Evolutionary conservation across 352 stramenopile species (phyloP).

Genomic region (Phytophthora hibernalis): DNA sequence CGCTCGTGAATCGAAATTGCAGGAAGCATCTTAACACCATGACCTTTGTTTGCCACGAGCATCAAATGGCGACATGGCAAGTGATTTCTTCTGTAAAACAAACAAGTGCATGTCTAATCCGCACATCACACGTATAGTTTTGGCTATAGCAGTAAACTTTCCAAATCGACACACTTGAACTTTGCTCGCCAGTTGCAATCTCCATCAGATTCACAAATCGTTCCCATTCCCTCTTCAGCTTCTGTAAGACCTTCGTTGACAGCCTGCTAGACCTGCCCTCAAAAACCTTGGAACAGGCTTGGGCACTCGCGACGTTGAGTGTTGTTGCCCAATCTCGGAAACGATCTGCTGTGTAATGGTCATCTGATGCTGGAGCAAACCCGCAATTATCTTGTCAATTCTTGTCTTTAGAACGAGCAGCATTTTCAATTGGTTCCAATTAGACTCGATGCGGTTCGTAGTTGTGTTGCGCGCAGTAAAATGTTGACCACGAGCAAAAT

Average conservation of each 20-base stretch:
- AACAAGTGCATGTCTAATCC: conserved; percentile 5
- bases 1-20: too few species aligned
- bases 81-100: conserved; percentile 13
- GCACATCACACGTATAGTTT: neutral
- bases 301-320: neutral
- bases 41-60: conserved; percentile 1
- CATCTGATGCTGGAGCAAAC: neutral
- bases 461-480: conserved; percentile 3
- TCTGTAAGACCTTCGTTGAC: too few species aligned
- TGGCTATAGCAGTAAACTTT: neutral
- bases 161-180: neutral
- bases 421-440: conserved; percentile 1
- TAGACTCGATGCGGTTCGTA: neutral
- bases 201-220: too few species aligned
- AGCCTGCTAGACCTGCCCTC: too few species aligned
- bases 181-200: too few species aligned
- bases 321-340: neutral
- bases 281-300: conserved; percentile 8
- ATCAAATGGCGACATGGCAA: conserved; percentile 19
- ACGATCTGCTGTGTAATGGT: conserved; percentile 17
- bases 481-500: neutral
- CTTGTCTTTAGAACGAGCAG: neutral
- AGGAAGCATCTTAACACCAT: conserved; percentile 10
- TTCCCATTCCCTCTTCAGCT: too few species aligned
- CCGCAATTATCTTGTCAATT: neutral